Base-by-base conservation (phyloP, 305 asterid species). In the Ruellia speciosa region DNA sequence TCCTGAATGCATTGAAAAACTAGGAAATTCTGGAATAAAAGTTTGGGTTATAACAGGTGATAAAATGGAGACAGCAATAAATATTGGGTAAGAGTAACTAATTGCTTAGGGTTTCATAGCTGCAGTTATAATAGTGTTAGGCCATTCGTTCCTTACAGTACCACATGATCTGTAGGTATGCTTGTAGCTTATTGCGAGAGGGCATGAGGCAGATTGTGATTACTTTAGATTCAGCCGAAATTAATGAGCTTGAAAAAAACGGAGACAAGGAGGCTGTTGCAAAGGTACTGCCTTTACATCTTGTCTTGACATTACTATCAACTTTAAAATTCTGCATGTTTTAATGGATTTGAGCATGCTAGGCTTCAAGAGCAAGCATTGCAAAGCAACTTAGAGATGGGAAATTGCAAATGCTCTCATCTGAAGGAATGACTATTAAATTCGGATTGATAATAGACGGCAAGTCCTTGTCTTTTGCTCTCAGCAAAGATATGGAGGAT, bases 1-100 rank as follows among this genome's bases (percentile, higher is more conserved):
- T 68, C 94, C 98, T 17, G 86, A 83, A 75, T 90, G 98, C 77
- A 90, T 90, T 39, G 72, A 74, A 58, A 90, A 81, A 71, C 95
- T 90, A 31, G 84, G 77, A 71, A 64, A 47, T 46, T 95, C 97
- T 52, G 96, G 97, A 53, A 74, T 87, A 49, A 90, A 83, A 74
- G 74, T 87, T 54, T 90, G 97, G 97, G 94, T 90, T 67, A 79
- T 90, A 75, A 90, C 97, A 0, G 97, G 97, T 48, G 97, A 90
- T 65, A 85, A 90, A 77, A 90, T 87, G 97, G 97, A 90, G 79
- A 90, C 96, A 0, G 96, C 97, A 14, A 83, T 90, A 70, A 90
- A 90, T 67, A 87, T 87, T 56, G 96, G 97, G 97, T 87, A 68
- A 64, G 72, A 41, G 15, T 43, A 49, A 47, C 54, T 54, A 48